A percentile compares a stretch with the other conserved stretches of the same genome.
These are phyloP conservation scores for Tephrocybe rancida DNA, from an alignment of 768 basidiomycete species.

Conservation along the genomic window DNA sequence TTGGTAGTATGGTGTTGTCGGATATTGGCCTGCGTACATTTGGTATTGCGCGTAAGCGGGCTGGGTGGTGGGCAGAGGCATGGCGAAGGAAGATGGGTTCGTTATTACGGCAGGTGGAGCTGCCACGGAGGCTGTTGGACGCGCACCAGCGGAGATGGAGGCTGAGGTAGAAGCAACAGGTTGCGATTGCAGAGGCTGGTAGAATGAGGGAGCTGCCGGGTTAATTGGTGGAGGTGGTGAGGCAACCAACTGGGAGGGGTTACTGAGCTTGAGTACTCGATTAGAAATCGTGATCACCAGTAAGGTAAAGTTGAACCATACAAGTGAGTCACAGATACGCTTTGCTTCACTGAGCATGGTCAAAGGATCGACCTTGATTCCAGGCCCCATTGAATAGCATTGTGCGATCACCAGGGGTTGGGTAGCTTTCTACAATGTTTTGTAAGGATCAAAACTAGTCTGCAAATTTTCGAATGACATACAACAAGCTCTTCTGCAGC, in stretches of 20 bases:
- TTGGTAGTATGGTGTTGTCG: slow-evolving; percentile 66
- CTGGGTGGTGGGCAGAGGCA: slow-evolving; percentile 56
- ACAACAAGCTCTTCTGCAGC: slow-evolving; percentile 86
- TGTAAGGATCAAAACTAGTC: slow-evolving; percentile 14
- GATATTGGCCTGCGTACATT: slow-evolving; percentile 50
- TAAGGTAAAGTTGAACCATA: slow-evolving; percentile 31
- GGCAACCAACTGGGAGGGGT: slow-evolving; percentile 69
- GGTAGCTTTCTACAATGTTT: slow-evolving; percentile 49
- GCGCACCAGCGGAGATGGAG: slow-evolving; percentile 17
- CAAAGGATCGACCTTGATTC: slow-evolving; percentile 71
- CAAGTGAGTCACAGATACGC: slow-evolving; percentile 75
- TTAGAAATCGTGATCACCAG: slow-evolving; percentile 1
- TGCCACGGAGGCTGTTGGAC: slow-evolving; percentile 30
- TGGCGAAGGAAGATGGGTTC: slow-evolving; percentile 73
- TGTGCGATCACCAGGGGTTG: slow-evolving; percentile 77
- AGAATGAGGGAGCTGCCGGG: slow-evolving; percentile 47
- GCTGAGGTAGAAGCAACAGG: slow-evolving; percentile 27
- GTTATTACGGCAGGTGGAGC: slow-evolving; percentile 59
- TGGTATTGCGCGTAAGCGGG: slow-evolving; percentile 50
- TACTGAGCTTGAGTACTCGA: slow-evolving; percentile 55
- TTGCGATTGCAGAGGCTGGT: slow-evolving; percentile 30
- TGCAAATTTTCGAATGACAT: slow-evolving; percentile 31
- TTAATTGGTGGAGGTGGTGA: slow-evolving; percentile 67
- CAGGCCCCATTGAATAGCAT: slow-evolving; percentile 75
- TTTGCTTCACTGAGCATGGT: slow-evolving; percentile 77